phyloP scores from a whole-genome alignment of 805 yeast genomes.

The Ogataea wickerhamii region DNA sequence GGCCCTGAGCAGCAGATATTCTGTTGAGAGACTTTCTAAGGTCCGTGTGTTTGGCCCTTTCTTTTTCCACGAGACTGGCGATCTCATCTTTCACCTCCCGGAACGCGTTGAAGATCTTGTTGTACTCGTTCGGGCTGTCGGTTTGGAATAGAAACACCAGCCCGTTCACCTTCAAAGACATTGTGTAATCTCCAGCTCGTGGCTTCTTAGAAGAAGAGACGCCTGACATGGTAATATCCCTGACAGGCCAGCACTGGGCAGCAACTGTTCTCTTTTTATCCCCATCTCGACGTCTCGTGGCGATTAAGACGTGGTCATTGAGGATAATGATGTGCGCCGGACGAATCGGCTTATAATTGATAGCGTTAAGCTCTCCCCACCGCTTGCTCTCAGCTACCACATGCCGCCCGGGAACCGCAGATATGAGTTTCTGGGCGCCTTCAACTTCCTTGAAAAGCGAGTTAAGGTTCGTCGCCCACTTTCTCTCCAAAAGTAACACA shows the following conservation, averaged over 20 bases:
- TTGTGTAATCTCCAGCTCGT: constrained; percentile 17
- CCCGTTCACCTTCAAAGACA: constrained; percentile 17
- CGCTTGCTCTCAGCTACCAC: constrained; percentile 73
- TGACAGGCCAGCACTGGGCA: constrained; percentile 73
- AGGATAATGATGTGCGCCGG: constrained; percentile 73
- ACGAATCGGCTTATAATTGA: constrained; percentile 76
- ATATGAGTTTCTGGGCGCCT: constrained; percentile 80
- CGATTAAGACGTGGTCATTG: constrained; percentile 74
- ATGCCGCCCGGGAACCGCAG: constrained; percentile 76
- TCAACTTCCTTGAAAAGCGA: constrained; percentile 78
- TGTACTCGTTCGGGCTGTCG: constrained; percentile 54
- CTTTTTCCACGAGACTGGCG: constrained; percentile 51
- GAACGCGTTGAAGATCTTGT: constrained; percentile 50
- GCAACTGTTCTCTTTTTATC: constrained; percentile 46
- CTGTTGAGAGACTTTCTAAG: constrained; percentile 43
- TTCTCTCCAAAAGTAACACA: constrained; percentile 66
- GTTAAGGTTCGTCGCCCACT: constrained; percentile 75
- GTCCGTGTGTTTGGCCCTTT: constrained; percentile 40
- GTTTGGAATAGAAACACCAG: constrained; percentile 55
- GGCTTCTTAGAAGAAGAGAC: constrained; percentile 16
- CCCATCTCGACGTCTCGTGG: constrained; percentile 51
- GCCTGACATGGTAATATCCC: constrained; percentile 50
- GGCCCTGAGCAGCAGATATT: constrained; percentile 29
- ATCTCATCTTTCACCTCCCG: constrained; percentile 61
- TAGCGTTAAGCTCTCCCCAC: constrained; percentile 84